These are phyloP conservation scores for Ceratorhiza oryzae-sativae DNA, from an alignment of 1,284 basidiomycete species.

Conservation along the genomic window DNA sequence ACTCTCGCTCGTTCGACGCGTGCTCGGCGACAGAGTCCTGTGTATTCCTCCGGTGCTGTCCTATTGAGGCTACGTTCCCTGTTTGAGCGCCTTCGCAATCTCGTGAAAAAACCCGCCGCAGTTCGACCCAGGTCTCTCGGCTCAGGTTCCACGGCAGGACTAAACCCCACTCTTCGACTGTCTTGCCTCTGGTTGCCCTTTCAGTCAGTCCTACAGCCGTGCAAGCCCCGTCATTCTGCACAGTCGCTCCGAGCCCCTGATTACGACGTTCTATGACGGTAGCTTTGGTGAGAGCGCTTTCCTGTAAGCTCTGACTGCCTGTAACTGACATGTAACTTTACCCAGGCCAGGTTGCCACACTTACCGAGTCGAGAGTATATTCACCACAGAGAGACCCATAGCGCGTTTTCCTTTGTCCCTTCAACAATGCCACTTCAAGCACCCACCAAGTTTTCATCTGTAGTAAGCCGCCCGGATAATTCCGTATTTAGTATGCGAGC, in stretches of 20 bases:
- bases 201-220: not conserved
- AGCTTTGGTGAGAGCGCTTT: not conserved
- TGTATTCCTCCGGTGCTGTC: not conserved
- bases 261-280: slow-evolving; percentile 26
- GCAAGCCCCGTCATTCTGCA: not conserved
- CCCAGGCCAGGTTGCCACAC: slow-evolving; percentile 22
- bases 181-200: not conserved
- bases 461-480: not conserved
- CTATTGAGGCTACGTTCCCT: not conserved
- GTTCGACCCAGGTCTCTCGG: not conserved
- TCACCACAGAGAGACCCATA: not conserved
- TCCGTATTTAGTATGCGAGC: not conserved
- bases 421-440: slow-evolving; percentile 3
- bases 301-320: not conserved
- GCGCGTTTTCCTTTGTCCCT: not conserved
- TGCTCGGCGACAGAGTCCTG: slow-evolving; percentile 4
- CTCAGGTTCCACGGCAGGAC: not conserved
- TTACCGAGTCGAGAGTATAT: not conserved
- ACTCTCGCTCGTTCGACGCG: not conserved
- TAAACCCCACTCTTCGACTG: not conserved
- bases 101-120: not conserved
- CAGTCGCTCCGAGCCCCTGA: slow-evolving; percentile 4
- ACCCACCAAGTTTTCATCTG: slow-evolving; percentile 16
- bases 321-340: not conserved
- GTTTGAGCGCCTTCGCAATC: not conserved